Base-by-base conservation (phyloP, 495 filamentous ascomycete genomes). In the Penicillium goetzii region DNA sequence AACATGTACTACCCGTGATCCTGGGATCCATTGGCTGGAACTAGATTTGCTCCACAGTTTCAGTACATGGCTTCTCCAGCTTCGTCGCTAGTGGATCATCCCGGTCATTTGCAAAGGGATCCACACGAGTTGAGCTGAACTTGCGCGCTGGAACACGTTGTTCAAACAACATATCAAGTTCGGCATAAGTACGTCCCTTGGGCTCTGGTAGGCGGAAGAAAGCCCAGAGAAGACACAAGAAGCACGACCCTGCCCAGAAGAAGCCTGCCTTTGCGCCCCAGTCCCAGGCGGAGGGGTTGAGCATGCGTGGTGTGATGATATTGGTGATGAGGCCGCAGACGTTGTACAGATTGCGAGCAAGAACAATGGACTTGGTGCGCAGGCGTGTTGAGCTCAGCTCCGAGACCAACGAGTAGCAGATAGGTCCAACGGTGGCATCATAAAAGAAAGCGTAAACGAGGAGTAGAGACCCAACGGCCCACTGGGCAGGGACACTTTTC, bases 191-290 rank as follows among this genome's bases (percentile, higher is more conserved):
- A 30, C 84, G 75, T 0, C 81, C 81, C 55, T 80, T 85, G 9
- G 84, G 84, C 67, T 90, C 88, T 0, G 88, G 88, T 1, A 90
- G 76, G 14, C 83, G 74, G 60, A 87, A 83, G 57, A 79, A 90
- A 4, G 79, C 64, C 72, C 75, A 76, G 1, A 82, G 14, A 7
- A 75, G 63, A 10, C 71, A 76, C 9, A 80, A 30, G 1, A 72
- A 32, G 6, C 81, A 82, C 4, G 86, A 67, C 0, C 85, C 87
- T 15, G 84, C 87, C 68, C 86, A 91, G 68, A 90, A 86, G 66
- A 90, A 91, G 0, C 87, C 88, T 0, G 88, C 75, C 68, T 91
- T 91, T 1, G 87, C 87, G 55, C 82, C 80, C 76, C 88, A 76
- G 61, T 90, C 84, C 25, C 81, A 87, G 28, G 86, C 76, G 51